Base-by-base conservation (phyloP, 2,329 filamentous ascomycete genomes). In the Botrytis byssoidea region DNA sequence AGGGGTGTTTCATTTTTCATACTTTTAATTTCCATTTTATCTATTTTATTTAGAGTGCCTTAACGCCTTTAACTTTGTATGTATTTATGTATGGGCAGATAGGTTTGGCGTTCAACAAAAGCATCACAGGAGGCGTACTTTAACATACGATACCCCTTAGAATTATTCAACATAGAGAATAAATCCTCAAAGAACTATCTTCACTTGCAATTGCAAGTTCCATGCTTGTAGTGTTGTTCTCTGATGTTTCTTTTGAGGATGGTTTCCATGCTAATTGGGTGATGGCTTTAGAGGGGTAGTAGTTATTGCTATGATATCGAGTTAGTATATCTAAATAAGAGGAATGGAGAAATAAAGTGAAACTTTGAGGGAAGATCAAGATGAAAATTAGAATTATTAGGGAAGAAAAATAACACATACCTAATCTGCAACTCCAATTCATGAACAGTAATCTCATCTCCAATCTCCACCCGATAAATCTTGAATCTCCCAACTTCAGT, bases 251-350 rank as follows among this genome's bases (percentile, higher is more conserved):
- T 74, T 74, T 72, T 22, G 70, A 75, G 22, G 77, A 35, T 8
- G 91, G 92, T 75, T 89, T 86, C 92, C 92, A 95, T 12, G 90
- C 86, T 51, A 95, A 83, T 80, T 92, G 90, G 12, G 80, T 82
- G 61, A 82, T 79, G 48, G 78, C 73, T 70, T 80, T 82, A 9
- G 77, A 76, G 12, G 80, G 78, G 44, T 85, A 88, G 74, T 77
- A 76, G 25, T 85, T 88, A 68, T 88, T 79, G 12, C 87, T 88
- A 55, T 57, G 40, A 42, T 44, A 29, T 65, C 2, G 25, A 6
- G 20, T 35, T 48, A 37, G 44, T 14, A 48, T 35, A 14, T n/a
- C 1, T 9, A n/a, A 0, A n/a, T 4, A 35, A 12, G 10, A 35
- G 14, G 12, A n/a, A n/a, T 7, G 4, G 8, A 1, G 6, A 16